Base-by-base conservation (phyloP, 176 grass and related monocot genomes). In the Chloris gayana region DNA sequence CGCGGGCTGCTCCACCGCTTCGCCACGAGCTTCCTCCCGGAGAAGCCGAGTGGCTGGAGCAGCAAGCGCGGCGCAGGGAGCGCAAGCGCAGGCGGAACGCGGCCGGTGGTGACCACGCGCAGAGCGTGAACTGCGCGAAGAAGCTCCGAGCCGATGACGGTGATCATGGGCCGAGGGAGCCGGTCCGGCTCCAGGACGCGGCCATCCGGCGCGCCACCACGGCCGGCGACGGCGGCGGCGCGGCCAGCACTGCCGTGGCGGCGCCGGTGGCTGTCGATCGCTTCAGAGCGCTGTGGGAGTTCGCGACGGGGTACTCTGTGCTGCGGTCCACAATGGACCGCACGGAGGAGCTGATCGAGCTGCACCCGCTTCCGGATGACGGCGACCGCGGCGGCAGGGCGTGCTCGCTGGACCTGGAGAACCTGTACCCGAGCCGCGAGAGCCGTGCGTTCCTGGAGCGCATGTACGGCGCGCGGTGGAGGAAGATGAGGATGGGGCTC, bases 381-480 rank as follows among this genome's bases (percentile, higher is more conserved):
- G 15, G 10, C 13, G 3, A 2, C 2, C 31, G 44, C 0, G 0
- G 13, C 4, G 3, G 14, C 14, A 4, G 4, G 13, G 25, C 11
- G 14, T 13, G 12, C n/a, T 37, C 35, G 35, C 7, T 37, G 35
- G 7, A 37, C 7, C 9, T 82, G 56, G 57, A 53, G 44, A 73
- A 21, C 6, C 56, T 77, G 9, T 82, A 77, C 66, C 79, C 85
- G 0, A 4, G 8, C 34, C 73, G 35, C 15, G 73, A 72, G 26
- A 17, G 45, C 67, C 57, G 24, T 6, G 17, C 65, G 9, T 70
- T 66, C 38, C 66, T 87, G 15, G 7, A 1, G 34, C 10, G 12
- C 1, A 26, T 29, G 67, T 87, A 87, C 79, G 57, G 7, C 21
- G 26, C 0, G 0, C 1, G 0, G 3, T 64, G 74, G 66, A 14